These are phyloP conservation scores for Zymoseptoria crescenta DNA, from an alignment of 2,329 filamentous ascomycete genomes.

Conservation along the genomic window DNA sequence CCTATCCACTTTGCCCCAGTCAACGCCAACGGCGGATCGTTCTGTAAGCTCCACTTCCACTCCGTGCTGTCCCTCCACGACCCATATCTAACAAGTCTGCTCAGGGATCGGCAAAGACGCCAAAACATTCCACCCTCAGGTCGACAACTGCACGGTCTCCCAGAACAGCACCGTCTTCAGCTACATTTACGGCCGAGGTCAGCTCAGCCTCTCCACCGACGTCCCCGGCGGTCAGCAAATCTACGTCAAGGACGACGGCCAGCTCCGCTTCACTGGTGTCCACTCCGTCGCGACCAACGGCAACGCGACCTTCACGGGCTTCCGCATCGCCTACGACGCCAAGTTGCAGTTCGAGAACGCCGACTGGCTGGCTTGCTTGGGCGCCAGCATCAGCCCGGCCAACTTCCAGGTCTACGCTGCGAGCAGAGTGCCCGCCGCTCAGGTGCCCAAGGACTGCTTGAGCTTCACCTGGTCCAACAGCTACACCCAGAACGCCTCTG, in stretches of 20 bases:
- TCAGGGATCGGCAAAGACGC: conserved; percentile 21
- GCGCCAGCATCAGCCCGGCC: conserved; percentile 6
- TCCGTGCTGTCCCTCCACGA: neutral
- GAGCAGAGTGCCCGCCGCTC: conserved; percentile 3
- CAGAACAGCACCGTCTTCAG: conserved; percentile 19
- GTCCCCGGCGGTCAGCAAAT: conserved; percentile 26
- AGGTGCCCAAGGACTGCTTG: conserved; percentile 5
- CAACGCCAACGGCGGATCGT: conserved; percentile 17
- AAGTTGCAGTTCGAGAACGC: conserved; percentile 11
- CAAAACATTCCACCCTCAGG: conserved; percentile 24
- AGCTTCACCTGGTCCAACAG: conserved; percentile 9
- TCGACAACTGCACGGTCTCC: conserved; percentile 10
- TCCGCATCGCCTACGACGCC: conserved; percentile 6
- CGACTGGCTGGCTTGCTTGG: conserved; percentile 13
- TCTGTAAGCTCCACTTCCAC: conserved; percentile 12
- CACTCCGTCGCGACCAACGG: conserved; percentile 22
- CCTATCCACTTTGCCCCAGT: conserved; percentile 21
- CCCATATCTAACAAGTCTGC: neutral
- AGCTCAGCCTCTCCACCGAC: conserved; percentile 14
- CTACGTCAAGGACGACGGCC: conserved; percentile 25
- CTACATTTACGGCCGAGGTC: conserved; percentile 15
- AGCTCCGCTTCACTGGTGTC: conserved; percentile 24
- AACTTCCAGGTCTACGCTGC: conserved; percentile 8
- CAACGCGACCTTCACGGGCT: conserved; percentile 19
- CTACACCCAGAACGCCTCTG: conserved; percentile 1